A percentile compares a stretch with the other conserved stretches of the same genome.
phyloP scores from a whole-genome alignment of 208 protist species.

The Wallacemonas rigidus region DNA sequence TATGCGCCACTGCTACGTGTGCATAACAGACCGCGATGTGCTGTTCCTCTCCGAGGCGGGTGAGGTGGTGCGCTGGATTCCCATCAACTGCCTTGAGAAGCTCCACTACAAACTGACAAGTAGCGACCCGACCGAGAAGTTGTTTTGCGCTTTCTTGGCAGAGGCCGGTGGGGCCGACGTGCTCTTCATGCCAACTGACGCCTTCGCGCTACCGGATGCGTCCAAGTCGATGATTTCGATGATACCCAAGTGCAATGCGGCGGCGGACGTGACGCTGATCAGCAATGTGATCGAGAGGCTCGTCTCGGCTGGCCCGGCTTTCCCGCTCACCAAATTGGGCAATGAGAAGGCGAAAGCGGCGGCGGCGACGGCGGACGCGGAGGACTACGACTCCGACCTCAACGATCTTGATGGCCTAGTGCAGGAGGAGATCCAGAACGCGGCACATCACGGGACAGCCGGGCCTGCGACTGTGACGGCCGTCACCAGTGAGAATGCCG shows the following conservation, averaged over 20 bases:
- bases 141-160: slow-evolving; percentile 26
- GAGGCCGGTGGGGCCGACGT: slow-evolving; percentile 21
- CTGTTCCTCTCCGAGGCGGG: slow-evolving; percentile 32
- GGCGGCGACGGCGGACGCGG: not conserved
- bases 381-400: slow-evolving; percentile 3
- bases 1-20: slow-evolving; percentile 39
- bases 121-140: not conserved
- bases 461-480: not conserved
- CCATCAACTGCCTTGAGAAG: slow-evolving; percentile 17
- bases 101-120: slow-evolving; percentile 30
- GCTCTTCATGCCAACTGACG: slow-evolving; percentile 25
- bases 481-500: not conserved
- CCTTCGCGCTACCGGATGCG: slow-evolving; percentile 20
- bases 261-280: not conserved
- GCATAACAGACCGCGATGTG: slow-evolving; percentile 39
- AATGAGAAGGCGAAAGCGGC: not conserved
- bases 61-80: slow-evolving; percentile 26
- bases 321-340: not conserved
- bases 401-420: not conserved
- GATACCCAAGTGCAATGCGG: slow-evolving; percentile 27
- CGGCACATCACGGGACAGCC: not conserved
- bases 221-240: slow-evolving; percentile 28
- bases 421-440: slow-evolving; percentile 1
- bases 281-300: not conserved
- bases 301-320: not conserved